A percentile compares a stretch with the other conserved stretches of the same genome.
Conservation (phyloP, 805 yeast genomes). For the Debaryomyces maramus region DNA sequence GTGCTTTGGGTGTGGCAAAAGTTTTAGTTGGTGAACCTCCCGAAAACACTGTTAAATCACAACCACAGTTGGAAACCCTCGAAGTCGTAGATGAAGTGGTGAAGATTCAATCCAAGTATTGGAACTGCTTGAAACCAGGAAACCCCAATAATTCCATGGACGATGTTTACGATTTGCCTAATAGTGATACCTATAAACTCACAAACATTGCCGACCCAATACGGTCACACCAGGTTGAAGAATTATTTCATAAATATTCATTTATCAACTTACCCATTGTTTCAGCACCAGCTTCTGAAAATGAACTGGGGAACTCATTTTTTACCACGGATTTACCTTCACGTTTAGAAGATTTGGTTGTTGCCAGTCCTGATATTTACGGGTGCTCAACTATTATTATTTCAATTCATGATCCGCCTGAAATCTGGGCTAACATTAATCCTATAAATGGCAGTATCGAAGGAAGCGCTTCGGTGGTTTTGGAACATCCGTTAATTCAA, state of each 20-base stretch:
- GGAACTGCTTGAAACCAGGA: constrained; percentile 84
- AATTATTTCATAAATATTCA: constrained; percentile 51
- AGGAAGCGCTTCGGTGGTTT: constrained; percentile 66
- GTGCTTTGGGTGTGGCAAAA: constrained; percentile 90
- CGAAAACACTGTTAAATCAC: constrained; percentile 60
- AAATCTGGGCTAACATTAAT: constrained; percentile 84
- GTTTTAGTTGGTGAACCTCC: constrained; percentile 95
- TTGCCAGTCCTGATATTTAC: constrained; percentile 71
- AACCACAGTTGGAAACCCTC: constrained; percentile 76
- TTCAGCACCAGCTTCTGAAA: constrained; percentile 16
- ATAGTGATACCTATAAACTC: constrained; percentile 27
- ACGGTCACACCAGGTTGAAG: constrained; percentile 65
- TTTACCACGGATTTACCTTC: constrained; percentile 45
- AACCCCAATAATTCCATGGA: constrained; percentile 40
- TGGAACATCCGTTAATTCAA: constrained; percentile 65
- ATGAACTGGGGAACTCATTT: constrained; percentile 17
- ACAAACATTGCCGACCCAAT: constrained; percentile 71
- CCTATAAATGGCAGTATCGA: constrained; percentile 78
- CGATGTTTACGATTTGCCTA: constrained; percentile 39
- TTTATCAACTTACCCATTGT: constrained; percentile 71
- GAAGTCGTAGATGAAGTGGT: constrained; percentile 80
- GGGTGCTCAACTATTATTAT: constrained; percentile 64
- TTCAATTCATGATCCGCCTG: constrained; percentile 87
- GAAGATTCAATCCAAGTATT: constrained; percentile 76
- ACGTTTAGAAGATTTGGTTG: constrained; percentile 59